Conservation (phyloP, 2,329 filamentous ascomycete genomes). For the Talaromyces pinophilus region DNA sequence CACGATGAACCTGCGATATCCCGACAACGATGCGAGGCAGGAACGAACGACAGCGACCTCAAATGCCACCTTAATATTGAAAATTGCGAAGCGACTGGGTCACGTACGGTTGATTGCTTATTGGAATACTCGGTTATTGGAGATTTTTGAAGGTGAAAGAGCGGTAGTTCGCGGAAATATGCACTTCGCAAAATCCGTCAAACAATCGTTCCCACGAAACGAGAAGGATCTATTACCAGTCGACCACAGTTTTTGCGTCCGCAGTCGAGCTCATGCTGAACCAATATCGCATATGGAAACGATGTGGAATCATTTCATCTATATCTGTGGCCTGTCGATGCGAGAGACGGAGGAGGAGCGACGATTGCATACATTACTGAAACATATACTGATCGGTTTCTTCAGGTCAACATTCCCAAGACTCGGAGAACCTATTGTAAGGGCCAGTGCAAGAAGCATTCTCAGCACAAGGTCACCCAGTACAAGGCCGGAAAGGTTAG, state of each 20-base stretch:
- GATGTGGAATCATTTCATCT: neutral
- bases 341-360: neutral
- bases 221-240: neutral
- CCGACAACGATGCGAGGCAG: neutral
- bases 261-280: neutral
- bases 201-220: neutral
- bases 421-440: slow-evolving; percentile 98
- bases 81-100: neutral
- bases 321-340: neutral
- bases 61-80: neutral
- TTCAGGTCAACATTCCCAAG: slow-evolving; percentile 95
- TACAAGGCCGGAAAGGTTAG: slow-evolving; percentile 93
- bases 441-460: slow-evolving; percentile 90
- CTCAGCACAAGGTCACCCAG: slow-evolving; percentile 89
- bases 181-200: neutral
- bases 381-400: slow-evolving; percentile 20
- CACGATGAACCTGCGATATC: slow-evolving; percentile 1
- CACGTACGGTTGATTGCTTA: neutral
- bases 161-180: neutral
- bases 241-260: neutral
- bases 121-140: neutral
- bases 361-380: neutral
- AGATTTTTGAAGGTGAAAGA: neutral
- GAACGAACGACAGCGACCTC: neutral
- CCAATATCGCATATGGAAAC: neutral